Percentiles rank a stretch among this genome's conserved stretches.
Conservation (phyloP, 2,329 filamentous ascomycete species). For the Penicillium expansum region DNA sequence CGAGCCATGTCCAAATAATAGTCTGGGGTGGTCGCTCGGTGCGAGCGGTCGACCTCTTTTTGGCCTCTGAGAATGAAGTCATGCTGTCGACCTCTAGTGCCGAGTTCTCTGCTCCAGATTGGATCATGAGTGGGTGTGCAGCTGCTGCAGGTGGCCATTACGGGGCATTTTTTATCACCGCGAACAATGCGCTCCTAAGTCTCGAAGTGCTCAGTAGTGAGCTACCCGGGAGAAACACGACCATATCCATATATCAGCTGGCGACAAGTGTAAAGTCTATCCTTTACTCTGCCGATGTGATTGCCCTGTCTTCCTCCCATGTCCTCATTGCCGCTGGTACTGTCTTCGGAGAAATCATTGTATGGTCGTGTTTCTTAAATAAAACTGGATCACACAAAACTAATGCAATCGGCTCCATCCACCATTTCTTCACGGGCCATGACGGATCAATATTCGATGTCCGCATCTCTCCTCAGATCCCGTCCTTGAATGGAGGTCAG, state of each 20-base stretch:
- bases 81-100: conserved; percentile 32
- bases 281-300: conserved; percentile 77
- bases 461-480: conserved; percentile 63
- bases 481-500: conserved; percentile 35
- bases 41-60: conserved; percentile 36
- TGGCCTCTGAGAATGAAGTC: conserved; percentile 21
- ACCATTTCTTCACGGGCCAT: conserved; percentile 65
- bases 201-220: conserved; percentile 35
- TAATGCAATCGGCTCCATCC: conserved; percentile 41
- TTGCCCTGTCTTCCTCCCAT: conserved; percentile 56
- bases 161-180: conserved; percentile 67
- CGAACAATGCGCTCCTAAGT: conserved; percentile 76
- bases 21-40: conserved; percentile 69
- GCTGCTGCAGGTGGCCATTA: conserved; percentile 26
- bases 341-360: conserved; percentile 87
- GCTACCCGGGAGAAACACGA: conserved; percentile 18
- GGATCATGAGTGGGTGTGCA: conserved; percentile 68
- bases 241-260: conserved; percentile 36
- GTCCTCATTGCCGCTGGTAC: conserved; percentile 84
- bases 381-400: conserved; percentile 9
- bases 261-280: conserved; percentile 68
- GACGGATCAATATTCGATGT: conserved; percentile 95
- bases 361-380: conserved; percentile 69
- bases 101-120: conserved; percentile 61
- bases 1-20: conserved; percentile 40